phyloP scores from a whole-genome alignment of 768 basidiomycete genomes.

The Rhizopogon salebrosus region DNA sequence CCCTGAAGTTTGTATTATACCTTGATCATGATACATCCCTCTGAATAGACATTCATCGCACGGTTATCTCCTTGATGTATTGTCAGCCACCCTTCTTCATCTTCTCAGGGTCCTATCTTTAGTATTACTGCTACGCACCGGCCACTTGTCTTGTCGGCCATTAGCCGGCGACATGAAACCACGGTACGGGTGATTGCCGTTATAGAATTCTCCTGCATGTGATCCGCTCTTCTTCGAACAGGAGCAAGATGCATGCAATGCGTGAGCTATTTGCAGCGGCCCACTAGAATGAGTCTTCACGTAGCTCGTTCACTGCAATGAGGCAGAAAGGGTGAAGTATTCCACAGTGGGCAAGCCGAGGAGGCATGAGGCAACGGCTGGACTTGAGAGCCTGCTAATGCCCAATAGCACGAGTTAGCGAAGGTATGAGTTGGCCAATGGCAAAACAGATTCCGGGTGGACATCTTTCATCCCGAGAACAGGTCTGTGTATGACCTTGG shows the following conservation, averaged over 20 bases:
- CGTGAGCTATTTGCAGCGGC: slow-evolving; percentile 28
- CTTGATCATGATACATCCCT: not conserved
- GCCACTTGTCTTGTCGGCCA: slow-evolving; percentile 17
- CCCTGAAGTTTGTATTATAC: not conserved
- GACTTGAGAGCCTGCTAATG: slow-evolving; percentile 27
- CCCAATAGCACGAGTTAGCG: slow-evolving; percentile 31
- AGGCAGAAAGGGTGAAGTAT: slow-evolving; percentile 32
- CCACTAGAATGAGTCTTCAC: slow-evolving; percentile 24
- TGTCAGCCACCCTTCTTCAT: slow-evolving; percentile 8
- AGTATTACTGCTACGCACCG: slow-evolving; percentile 12
- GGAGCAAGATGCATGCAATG: slow-evolving; percentile 26
- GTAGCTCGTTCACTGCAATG: slow-evolving; percentile 30
- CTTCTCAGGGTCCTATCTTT: slow-evolving; percentile 27
- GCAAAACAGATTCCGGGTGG: slow-evolving; percentile 28
- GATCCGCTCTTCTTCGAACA: slow-evolving; percentile 25
- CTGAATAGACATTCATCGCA: not conserved
- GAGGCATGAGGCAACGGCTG: slow-evolving; percentile 25
- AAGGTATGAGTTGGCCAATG: slow-evolving; percentile 14
- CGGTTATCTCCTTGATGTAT: not conserved
- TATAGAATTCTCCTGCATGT: slow-evolving; percentile 21
- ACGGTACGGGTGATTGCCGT: slow-evolving; percentile 5
- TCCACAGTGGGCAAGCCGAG: slow-evolving; percentile 21
- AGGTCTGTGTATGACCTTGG: slow-evolving; percentile 25
- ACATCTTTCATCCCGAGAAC: slow-evolving; percentile 32
- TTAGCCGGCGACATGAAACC: slow-evolving; percentile 12